These are phyloP conservation scores for Trypanosoma avium DNA, from an alignment of 208 protist species.

Conservation along the genomic window DNA sequence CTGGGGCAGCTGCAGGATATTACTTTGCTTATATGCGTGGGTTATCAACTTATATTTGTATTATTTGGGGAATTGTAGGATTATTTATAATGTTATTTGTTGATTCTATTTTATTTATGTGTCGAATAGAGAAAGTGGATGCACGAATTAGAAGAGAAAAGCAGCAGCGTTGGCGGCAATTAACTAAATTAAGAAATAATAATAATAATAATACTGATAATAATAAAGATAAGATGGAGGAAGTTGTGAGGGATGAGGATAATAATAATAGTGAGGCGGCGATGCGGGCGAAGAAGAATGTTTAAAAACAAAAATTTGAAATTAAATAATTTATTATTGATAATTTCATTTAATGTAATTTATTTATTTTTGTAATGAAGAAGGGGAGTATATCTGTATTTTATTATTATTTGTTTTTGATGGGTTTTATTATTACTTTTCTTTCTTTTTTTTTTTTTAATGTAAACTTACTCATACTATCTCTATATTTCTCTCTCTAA, in stretches of 20 bases:
- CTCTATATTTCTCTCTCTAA: no score
- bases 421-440: no score
- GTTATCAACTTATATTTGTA: conserved; percentile 40
- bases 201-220: not conserved
- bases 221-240: not conserved
- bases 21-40: conserved; percentile 66
- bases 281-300: conserved; percentile 20
- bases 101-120: conserved; percentile 64
- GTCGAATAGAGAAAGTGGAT: conserved; percentile 58
- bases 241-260: not conserved
- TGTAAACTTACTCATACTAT: no score
- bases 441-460: no score
- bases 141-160: conserved; percentile 38
- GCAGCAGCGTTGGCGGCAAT: not conserved
- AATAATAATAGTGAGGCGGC: not conserved
- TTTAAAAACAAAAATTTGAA: not conserved
- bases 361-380: no score
- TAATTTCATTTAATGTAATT: no score
- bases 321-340: no score
- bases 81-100: conserved; percentile 72
- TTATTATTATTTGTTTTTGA: no score
- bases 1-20: conserved; percentile 65
- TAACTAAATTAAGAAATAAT: not conserved
- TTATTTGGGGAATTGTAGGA: conserved; percentile 58
- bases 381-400: no score